Conservation (phyloP, 2,329 filamentous ascomycete genomes). For the Zarea fungicola region DNA sequence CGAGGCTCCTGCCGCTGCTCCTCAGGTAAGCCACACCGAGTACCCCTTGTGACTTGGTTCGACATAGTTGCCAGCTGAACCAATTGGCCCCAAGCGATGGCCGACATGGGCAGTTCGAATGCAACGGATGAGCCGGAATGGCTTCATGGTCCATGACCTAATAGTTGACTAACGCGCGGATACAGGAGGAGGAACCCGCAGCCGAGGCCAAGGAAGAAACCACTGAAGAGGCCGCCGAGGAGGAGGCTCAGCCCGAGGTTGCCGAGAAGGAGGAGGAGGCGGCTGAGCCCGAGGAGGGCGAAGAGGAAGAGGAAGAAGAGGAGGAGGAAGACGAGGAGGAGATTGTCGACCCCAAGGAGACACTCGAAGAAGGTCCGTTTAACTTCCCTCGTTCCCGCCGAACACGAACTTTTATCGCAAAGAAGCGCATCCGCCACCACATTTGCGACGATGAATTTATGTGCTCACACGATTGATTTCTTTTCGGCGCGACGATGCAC, state of each 20-base stretch:
- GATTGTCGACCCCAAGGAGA: slow-evolving; percentile 81
- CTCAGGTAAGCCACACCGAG: slow-evolving; percentile 41
- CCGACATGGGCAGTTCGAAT: too few species aligned
- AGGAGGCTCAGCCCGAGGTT: slow-evolving; percentile 23
- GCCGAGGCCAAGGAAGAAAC: slow-evolving; percentile 24
- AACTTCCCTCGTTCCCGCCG: background rate
- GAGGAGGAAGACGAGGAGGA: slow-evolving; percentile 68
- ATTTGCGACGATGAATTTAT: too few species aligned
- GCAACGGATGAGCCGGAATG: background rate
- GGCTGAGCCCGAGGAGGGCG: slow-evolving; percentile 42
- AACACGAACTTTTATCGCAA: too few species aligned
- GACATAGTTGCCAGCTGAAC: slow-evolving; percentile 10
- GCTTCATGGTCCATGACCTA: background rate
- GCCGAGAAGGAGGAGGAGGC: slow-evolving; percentile 39
- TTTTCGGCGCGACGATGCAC: too few species aligned
- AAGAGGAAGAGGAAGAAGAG: slow-evolving; percentile 44
- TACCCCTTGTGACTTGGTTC: background rate
- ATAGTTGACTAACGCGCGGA: slow-evolving; percentile 1
- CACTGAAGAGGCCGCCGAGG: slow-evolving; percentile 21
- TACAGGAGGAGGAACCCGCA: slow-evolving; percentile 30
- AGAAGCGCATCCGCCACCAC: too few species aligned
- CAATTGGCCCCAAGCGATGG: slow-evolving; percentile 1
- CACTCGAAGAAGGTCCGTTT: slow-evolving; percentile 81
- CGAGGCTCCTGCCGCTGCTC: slow-evolving; percentile 62
- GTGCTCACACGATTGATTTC: too few species aligned